A percentile compares a stretch with the other conserved stretches of the same genome.
Conservation (phyloP, 371 early-diverging fungal species). For the Mortierella sp. region DNA sequence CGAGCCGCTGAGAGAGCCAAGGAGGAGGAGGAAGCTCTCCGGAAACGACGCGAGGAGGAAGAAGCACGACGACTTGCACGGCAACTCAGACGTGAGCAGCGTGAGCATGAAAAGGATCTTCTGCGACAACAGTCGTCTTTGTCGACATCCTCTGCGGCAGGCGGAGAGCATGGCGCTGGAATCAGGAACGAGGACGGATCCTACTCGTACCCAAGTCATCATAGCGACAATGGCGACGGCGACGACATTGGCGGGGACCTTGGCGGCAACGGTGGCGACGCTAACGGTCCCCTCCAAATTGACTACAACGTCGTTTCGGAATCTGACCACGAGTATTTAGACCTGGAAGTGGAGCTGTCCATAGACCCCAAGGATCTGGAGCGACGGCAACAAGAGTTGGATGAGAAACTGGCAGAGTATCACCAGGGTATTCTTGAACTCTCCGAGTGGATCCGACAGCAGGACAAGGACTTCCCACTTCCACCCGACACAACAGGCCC, state of each 20-base stretch:
- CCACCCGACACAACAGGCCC: constrained; percentile 36
- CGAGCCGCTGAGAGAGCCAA: constrained; percentile 46
- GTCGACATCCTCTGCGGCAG: neutral
- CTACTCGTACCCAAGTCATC: neutral
- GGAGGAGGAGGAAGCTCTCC: constrained; percentile 52
- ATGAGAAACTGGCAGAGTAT: constrained; percentile 47
- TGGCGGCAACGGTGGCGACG: neutral
- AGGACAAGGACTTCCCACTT: constrained; percentile 29
- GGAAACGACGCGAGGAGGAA: constrained; percentile 45
- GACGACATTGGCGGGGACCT: neutral
- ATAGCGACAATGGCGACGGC: neutral
- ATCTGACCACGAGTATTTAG: constrained; percentile 32
- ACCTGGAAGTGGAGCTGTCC: constrained; percentile 24
- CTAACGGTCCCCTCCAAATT: neutral
- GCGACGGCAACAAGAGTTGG: constrained; percentile 30
- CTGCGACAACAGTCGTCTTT: constrained; percentile 7
- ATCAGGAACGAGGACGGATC: constrained; percentile 1
- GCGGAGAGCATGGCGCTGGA: neutral
- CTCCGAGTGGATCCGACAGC: constrained; percentile 41
- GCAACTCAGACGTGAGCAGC: constrained; percentile 44
- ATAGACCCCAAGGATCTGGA: constrained; percentile 20
- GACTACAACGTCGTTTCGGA: constrained; percentile 27
- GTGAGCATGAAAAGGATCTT: constrained; percentile 22
- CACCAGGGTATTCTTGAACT: constrained; percentile 47
- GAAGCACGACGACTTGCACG: constrained; percentile 35